phyloP scores from a whole-genome alignment of 1,284 basidiomycete species.

The Laetiporus sulphureus region DNA sequence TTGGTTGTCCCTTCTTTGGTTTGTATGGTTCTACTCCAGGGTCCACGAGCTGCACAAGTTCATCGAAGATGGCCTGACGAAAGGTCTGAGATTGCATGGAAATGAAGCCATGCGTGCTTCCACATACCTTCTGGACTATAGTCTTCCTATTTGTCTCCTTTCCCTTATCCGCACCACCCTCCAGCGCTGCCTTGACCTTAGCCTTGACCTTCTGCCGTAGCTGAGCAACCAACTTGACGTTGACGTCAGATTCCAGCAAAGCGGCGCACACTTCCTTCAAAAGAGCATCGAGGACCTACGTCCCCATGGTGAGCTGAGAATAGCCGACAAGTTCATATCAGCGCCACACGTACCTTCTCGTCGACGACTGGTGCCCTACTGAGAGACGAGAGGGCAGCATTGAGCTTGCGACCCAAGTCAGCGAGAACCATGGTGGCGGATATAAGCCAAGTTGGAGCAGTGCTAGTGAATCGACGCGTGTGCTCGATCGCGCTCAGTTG shows the following conservation, averaged over 20 bases:
- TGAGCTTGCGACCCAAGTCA: slow-evolving; percentile 92
- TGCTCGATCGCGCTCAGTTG: slow-evolving; percentile 3
- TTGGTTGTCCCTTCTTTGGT: slow-evolving; percentile 91
- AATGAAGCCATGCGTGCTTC: neutral
- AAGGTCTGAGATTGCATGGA: slow-evolving; percentile 4
- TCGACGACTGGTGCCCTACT: slow-evolving; percentile 83
- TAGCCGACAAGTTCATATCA: slow-evolving; percentile 9
- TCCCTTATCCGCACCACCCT: slow-evolving; percentile 66
- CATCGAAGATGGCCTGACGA: slow-evolving; percentile 90
- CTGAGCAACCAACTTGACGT: slow-evolving; percentile 91
- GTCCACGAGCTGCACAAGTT: slow-evolving; percentile 92
- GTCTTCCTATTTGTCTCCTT: slow-evolving; percentile 82
- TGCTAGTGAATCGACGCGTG: neutral
- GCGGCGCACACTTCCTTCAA: slow-evolving; percentile 96
- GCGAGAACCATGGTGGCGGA: slow-evolving; percentile 81
- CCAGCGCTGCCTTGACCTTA: slow-evolving; percentile 74
- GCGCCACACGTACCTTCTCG: slow-evolving; percentile 58
- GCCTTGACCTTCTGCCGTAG: slow-evolving; percentile 87
- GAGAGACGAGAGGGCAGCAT: slow-evolving; percentile 88
- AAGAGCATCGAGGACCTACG: slow-evolving; percentile 85
- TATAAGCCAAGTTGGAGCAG: neutral
- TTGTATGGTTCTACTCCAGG: slow-evolving; percentile 93
- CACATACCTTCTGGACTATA: slow-evolving; percentile 79
- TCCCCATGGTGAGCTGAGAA: slow-evolving; percentile 7
- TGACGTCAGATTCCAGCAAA: slow-evolving; percentile 94